A percentile compares a stretch with the other conserved stretches of the same genome.
Conservation (phyloP, 2,329 filamentous ascomycete species). For the Phaeosphaeriaceae sp. region DNA sequence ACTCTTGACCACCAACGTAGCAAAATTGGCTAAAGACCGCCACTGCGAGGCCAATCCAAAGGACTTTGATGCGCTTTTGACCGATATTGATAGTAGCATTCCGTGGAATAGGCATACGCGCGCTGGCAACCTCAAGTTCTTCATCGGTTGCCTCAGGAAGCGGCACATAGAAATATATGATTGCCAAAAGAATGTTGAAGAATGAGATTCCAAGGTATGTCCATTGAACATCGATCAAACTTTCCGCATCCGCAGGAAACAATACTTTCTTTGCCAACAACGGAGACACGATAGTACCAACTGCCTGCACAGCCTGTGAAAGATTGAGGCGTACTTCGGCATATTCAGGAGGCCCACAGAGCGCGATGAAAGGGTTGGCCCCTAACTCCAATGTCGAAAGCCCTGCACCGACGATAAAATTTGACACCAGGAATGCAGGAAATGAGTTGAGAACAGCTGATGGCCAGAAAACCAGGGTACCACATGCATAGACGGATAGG, state of each 20-base stretch:
- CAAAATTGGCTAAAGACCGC: slow-evolving; percentile 64
- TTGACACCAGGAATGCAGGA: slow-evolving; percentile 65
- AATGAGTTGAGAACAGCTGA: slow-evolving; percentile 68
- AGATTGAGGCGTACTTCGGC: slow-evolving; percentile 66
- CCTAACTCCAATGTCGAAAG: slow-evolving; percentile 66
- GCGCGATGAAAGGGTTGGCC: slow-evolving; percentile 67
- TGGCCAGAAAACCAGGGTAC: slow-evolving; percentile 68
- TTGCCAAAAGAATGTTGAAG: slow-evolving; percentile 64
- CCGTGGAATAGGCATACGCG: slow-evolving; percentile 47
- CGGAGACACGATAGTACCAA: slow-evolving; percentile 65
- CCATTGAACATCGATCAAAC: slow-evolving; percentile 68
- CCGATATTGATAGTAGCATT: slow-evolving; percentile 52
- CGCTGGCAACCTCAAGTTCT: slow-evolving; percentile 63
- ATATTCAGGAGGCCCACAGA: slow-evolving; percentile 66
- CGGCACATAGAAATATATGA: slow-evolving; percentile 66
- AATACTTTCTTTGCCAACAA: slow-evolving; percentile 65
- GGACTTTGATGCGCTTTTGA: slow-evolving; percentile 53
- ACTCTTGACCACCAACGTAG: slow-evolving; percentile 67
- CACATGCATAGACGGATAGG: slow-evolving; percentile 67
- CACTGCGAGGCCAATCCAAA: slow-evolving; percentile 63
- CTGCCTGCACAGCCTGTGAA: slow-evolving; percentile 66
- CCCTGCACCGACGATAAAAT: slow-evolving; percentile 67
- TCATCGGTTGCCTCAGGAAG: slow-evolving; percentile 67
- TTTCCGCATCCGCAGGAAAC: slow-evolving; percentile 59
- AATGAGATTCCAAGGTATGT: slow-evolving; percentile 68